Conservation (phyloP, 768 basidiomycete genomes). For the Hemileccinum impolitum region DNA sequence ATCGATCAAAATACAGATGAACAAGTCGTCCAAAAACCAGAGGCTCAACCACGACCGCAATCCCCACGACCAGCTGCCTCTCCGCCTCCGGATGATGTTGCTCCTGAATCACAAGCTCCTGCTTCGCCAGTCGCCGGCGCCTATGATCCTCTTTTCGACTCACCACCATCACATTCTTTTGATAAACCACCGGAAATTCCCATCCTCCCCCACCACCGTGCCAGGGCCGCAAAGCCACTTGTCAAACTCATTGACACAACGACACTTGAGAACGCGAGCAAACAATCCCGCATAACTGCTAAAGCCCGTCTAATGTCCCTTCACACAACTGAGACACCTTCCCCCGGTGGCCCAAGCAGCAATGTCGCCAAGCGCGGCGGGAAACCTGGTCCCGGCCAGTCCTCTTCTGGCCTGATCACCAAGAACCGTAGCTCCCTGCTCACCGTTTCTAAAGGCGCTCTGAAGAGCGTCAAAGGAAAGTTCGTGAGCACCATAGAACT, state of each 20-base stretch:
- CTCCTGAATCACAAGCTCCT: slow-evolving; percentile 1
- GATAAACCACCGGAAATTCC: slow-evolving; percentile 7
- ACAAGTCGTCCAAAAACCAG: slow-evolving; percentile 2
- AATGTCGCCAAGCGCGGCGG: slow-evolving; percentile 11
- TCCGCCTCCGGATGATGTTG: neutral
- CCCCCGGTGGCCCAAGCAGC: slow-evolving; percentile 10
- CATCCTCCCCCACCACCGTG: slow-evolving; percentile 39
- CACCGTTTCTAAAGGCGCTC: slow-evolving; percentile 47
- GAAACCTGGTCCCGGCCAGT: slow-evolving; percentile 51
- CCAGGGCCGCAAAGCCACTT: slow-evolving; percentile 48
- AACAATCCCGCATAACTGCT: slow-evolving; percentile 43
- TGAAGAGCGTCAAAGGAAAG: slow-evolving; percentile 50
- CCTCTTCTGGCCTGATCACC: slow-evolving; percentile 40
- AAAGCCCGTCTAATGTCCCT: slow-evolving; percentile 45
- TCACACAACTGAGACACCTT: slow-evolving; percentile 2
- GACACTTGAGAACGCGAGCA: slow-evolving; percentile 14
- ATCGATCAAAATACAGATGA: slow-evolving; percentile 26
- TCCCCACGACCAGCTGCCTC: neutral
- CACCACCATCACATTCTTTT: slow-evolving; percentile 11
- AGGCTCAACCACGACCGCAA: neutral
- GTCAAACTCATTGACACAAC: slow-evolving; percentile 49
- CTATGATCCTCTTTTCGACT: slow-evolving; percentile 31
- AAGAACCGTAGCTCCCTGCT: slow-evolving; percentile 51
- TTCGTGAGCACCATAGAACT: slow-evolving; percentile 21
- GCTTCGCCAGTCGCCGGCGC: slow-evolving; percentile 11